Evolutionary conservation across 1,284 basidiomycete species (phyloP).

Genomic region (Coriolopsis trogii): DNA sequence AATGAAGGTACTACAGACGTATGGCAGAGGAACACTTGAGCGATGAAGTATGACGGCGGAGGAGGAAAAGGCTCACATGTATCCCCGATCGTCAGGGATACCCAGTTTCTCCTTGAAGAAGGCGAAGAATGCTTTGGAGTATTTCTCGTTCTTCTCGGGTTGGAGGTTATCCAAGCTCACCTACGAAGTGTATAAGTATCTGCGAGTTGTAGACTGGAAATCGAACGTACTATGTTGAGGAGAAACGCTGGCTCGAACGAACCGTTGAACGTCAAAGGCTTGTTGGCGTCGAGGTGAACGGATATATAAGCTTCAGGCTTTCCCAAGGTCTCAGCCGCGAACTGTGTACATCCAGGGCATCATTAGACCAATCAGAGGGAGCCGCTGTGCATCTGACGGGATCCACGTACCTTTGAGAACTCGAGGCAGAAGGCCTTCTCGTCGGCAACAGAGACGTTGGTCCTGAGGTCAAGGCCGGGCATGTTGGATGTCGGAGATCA

Average conservation of each 20-base stretch:
- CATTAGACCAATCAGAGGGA: too few relatives aligned
- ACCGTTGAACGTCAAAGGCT: constrained; percentile 59
- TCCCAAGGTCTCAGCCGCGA: constrained; percentile 49
- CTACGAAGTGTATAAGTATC: constrained; percentile 35
- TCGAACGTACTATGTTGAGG: constrained; percentile 51
- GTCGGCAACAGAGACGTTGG: constrained; percentile 62
- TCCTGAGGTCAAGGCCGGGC: constrained; percentile 56
- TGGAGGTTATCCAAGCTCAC: constrained; percentile 58
- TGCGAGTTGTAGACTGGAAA: background rate
- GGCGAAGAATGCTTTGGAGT: constrained; percentile 56
- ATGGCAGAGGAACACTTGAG: background rate
- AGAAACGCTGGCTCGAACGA: constrained; percentile 66
- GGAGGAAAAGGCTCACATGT: constrained; percentile 44
- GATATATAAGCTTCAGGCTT: constrained; percentile 60
- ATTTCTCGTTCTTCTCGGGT: constrained; percentile 48
- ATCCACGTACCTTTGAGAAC: constrained; percentile 54
- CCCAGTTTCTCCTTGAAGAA: constrained; percentile 58
- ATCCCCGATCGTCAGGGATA: constrained; percentile 53
- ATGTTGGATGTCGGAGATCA: constrained; percentile 38
- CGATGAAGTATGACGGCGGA: background rate
- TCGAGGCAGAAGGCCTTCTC: constrained; percentile 56
- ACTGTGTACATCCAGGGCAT: constrained; percentile 39
- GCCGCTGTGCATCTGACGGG: too few relatives aligned
- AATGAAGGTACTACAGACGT: constrained; percentile 46
- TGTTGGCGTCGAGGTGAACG: constrained; percentile 55